These are phyloP conservation scores for Theobroma cacao DNA, from an alignment of 345 rosid genomes.

Conservation along the genomic window DNA sequence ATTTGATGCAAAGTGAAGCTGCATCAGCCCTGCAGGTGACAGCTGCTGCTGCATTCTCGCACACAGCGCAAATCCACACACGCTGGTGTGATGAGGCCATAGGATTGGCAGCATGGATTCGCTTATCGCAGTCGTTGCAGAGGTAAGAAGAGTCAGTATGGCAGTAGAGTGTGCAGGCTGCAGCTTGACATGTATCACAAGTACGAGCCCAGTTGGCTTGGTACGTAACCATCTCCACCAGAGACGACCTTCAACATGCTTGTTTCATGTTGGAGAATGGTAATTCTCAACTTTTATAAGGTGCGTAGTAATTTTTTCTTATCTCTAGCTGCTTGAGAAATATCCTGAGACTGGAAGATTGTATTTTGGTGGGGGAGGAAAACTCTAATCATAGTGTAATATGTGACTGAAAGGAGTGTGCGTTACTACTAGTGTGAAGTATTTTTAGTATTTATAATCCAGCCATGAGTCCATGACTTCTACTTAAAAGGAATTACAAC, in stretches of 20 bases:
- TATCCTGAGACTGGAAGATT: background rate
- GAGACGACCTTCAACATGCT: conserved; percentile 22
- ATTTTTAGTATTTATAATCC: background rate
- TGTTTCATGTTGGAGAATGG: background rate
- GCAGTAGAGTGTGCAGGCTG: conserved; percentile 32
- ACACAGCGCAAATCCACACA: conserved; percentile 25
- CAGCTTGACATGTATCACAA: conserved; percentile 29
- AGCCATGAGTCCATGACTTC: background rate
- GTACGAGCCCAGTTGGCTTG: conserved; percentile 13
- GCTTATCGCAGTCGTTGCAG: conserved; percentile 28
- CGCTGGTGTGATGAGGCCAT: conserved; percentile 26
- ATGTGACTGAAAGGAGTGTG: background rate
- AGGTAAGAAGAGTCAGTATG: conserved; percentile 27
- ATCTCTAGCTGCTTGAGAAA: background rate
- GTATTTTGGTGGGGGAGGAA: background rate
- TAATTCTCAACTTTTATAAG: background rate
- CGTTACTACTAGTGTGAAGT: background rate
- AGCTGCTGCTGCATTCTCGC: conserved; percentile 31
- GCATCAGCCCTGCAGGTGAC: conserved; percentile 39
- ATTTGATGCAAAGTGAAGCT: conserved; percentile 27
- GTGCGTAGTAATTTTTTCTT: background rate
- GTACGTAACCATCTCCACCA: conserved; percentile 12
- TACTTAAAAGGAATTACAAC: background rate
- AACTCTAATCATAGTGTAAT: too few species aligned
- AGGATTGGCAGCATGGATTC: conserved; percentile 14